Evolutionary conservation across 768 basidiomycete genomes (phyloP).

Genomic region (Suillus subluteus): DNA sequence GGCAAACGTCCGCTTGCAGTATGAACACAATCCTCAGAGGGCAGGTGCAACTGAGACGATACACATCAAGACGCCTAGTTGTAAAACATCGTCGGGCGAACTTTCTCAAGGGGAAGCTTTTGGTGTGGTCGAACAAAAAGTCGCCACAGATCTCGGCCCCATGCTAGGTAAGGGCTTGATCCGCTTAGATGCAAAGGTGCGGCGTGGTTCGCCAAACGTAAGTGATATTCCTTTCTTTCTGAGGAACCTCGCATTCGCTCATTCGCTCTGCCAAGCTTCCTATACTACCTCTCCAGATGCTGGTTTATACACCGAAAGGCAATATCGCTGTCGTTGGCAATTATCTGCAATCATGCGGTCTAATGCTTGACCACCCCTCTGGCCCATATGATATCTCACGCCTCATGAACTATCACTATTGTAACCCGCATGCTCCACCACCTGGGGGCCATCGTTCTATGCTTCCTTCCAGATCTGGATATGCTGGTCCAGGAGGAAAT

Average conservation of each 20-base stretch:
- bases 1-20: slow-evolving; percentile 69
- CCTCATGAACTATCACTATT: slow-evolving; percentile 69
- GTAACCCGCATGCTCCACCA: slow-evolving; percentile 88
- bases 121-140: slow-evolving; percentile 85
- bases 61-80: slow-evolving; percentile 70
- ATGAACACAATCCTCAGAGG: slow-evolving; percentile 67
- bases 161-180: slow-evolving; percentile 87
- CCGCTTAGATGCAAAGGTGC: slow-evolving; percentile 76
- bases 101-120: slow-evolving; percentile 65
- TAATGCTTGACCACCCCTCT: slow-evolving; percentile 82
- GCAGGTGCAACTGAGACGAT: slow-evolving; percentile 67
- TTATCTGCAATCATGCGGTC: slow-evolving; percentile 65
- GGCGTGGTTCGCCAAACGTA: slow-evolving; percentile 66
- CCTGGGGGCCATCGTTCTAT: slow-evolving; percentile 61
- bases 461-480: slow-evolving; percentile 45
- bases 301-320: slow-evolving; percentile 93
- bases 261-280: slow-evolving; percentile 56
- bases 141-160: slow-evolving; percentile 76
- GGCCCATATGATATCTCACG: slow-evolving; percentile 65
- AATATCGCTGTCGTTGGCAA: slow-evolving; percentile 85
- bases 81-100: slow-evolving; percentile 56
- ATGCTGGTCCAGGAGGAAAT: slow-evolving; percentile 42
- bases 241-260: slow-evolving; percentile 23
- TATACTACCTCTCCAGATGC: slow-evolving; percentile 80
- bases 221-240: slow-evolving; percentile 17